Conservation (phyloP, 371 early-diverging fungal genomes). For the Amoeboaphelidium protococcarum region DNA sequence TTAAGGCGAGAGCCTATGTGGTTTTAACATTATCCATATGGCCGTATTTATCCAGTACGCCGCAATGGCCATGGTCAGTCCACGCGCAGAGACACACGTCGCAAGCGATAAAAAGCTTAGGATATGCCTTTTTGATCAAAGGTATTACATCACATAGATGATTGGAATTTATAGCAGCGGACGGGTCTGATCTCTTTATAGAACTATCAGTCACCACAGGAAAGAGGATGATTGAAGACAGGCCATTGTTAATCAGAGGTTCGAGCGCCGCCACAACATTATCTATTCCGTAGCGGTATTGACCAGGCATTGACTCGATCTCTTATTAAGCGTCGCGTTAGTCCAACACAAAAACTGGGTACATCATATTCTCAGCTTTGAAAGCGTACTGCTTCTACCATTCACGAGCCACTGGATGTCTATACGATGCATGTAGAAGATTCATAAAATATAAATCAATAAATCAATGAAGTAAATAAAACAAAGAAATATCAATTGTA, state of each 20-base stretch:
- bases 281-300: conserved; percentile 56
- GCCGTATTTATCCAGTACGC: conserved; percentile 9
- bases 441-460: too few relatives aligned
- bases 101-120: conserved; percentile 55
- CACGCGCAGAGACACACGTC: conserved; percentile 93
- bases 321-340: conserved; percentile 33
- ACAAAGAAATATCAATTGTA: too few relatives aligned
- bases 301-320: conserved; percentile 59
- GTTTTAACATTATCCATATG: neutral
- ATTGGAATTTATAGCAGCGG: neutral
- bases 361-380: conserved; percentile 56
- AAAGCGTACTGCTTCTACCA: too few relatives aligned
- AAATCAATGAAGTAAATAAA: too few relatives aligned
- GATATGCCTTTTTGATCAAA: conserved; percentile 45
- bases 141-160: conserved; percentile 30
- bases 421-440: too few relatives aligned
- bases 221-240: conserved; percentile 61
- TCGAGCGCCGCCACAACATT: conserved; percentile 36
- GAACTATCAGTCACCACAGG: conserved; percentile 60
- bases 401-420: too few relatives aligned
- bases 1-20: neutral
- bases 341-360: conserved; percentile 77
- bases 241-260: conserved; percentile 65
- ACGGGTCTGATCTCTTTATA: conserved; percentile 1
- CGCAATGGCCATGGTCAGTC: conserved; percentile 87